Evolutionary conservation across 371 early-diverging fungal genomes (phyloP).

Genomic region (Haplosporangium sp.): DNA sequence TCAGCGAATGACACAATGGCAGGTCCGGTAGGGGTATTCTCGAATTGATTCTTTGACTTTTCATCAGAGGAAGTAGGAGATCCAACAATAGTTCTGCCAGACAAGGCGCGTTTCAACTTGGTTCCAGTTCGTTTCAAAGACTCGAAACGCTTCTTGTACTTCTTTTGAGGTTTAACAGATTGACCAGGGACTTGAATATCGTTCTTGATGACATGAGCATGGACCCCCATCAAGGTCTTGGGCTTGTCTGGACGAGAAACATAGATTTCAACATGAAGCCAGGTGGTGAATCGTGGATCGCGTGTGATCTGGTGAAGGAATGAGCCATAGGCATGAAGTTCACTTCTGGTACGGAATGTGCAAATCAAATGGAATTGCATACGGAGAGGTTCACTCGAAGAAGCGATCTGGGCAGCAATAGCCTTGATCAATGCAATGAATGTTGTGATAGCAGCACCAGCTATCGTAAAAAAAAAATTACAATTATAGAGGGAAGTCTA

Average conservation of each 20-base stretch:
- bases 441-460: conserved; percentile 46
- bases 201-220: conserved; percentile 53
- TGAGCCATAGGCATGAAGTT: conserved; percentile 43
- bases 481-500: too few species aligned
- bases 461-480: neutral
- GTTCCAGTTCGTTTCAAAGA: conserved; percentile 46
- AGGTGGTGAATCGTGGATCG: conserved; percentile 46
- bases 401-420: conserved; percentile 37
- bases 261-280: conserved; percentile 45
- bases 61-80: neutral
- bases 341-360: conserved; percentile 46
- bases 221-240: conserved; percentile 48
- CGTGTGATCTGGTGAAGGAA: conserved; percentile 52
- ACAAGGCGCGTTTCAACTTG: conserved; percentile 41
- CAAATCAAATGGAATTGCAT: conserved; percentile 45
- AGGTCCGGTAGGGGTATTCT: neutral
- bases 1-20: conserved; percentile 9
- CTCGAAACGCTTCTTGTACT: conserved; percentile 42
- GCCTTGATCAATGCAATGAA: conserved; percentile 47
- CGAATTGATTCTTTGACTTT: neutral
- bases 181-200: conserved; percentile 46
- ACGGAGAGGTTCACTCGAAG: conserved; percentile 26
- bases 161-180: conserved; percentile 25
- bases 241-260: conserved; percentile 53
- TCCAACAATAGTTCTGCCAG: conserved; percentile 39